Evolutionary conservation across 345 rosid genomes (phyloP).

Genomic region (Ceriops decandra): DNA sequence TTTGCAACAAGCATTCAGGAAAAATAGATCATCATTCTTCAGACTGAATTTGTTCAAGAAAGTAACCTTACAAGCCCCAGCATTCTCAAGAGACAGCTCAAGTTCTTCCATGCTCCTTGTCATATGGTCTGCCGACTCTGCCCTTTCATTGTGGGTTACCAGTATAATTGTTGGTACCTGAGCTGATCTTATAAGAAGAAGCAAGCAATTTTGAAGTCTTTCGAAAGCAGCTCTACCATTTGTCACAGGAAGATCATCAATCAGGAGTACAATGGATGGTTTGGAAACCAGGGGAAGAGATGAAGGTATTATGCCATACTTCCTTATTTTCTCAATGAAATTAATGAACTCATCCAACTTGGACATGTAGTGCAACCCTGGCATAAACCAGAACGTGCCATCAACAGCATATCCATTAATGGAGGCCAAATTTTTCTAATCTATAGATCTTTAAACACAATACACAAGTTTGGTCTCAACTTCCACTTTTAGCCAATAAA

Average conservation of each 20-base stretch:
- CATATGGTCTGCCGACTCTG: constrained; percentile 54
- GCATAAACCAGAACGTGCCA: constrained; percentile 19
- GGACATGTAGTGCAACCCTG: constrained; percentile 70
- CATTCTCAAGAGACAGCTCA: constrained; percentile 57
- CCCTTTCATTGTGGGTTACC: constrained; percentile 51
- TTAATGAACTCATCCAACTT: constrained; percentile 89
- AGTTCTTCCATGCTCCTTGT: constrained; percentile 58
- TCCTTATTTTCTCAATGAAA: constrained; percentile 71
- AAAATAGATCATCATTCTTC: constrained; percentile 2
- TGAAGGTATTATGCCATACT: constrained; percentile 59
- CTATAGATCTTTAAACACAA: not conserved
- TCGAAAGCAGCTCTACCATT: constrained; percentile 65
- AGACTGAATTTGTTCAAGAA: constrained; percentile 29
- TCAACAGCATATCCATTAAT: constrained; percentile 12
- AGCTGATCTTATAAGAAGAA: constrained; percentile 64
- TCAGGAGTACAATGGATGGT: constrained; percentile 50
- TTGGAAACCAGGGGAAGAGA: constrained; percentile 35
- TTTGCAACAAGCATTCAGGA: constrained; percentile 25
- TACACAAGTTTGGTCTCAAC: not conserved
- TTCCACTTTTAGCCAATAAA: not conserved
- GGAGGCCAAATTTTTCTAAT: constrained; percentile 1
- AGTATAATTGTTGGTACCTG: constrained; percentile 67
- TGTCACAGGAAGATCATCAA: constrained; percentile 87
- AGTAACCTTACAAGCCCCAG: constrained; percentile 84
- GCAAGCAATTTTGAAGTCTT: constrained; percentile 63